Base-by-base conservation (phyloP, 192 early-diverging fungal species). In the Neocallimastix lanati region DNA sequence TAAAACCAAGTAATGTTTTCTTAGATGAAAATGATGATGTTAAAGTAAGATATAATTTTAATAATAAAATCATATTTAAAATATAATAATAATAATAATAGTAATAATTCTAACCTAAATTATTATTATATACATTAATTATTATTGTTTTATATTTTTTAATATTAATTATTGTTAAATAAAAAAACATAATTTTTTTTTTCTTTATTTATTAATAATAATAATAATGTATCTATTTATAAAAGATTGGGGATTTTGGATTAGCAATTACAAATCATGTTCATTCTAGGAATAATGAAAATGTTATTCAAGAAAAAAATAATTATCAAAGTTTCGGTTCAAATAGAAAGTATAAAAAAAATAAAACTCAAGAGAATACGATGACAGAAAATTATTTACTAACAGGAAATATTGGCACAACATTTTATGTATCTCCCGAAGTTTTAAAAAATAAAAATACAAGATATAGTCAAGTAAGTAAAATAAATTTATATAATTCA, bases 1-100 rank as follows among this genome's bases (percentile, higher is more conserved):
- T 98, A 36, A 98, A 98, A 80, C 94, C 94, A 21, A 89, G 91
- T 80, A 94, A 94, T 79, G 90, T 92, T 81, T 94, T 94, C 81
- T 82, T 94, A 80, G 92, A 93, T 78, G 28, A 15, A 3, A 67
- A 67, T 67, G 50, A 67, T 67, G 50, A 67, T 67, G 50, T 67
- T 67, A 67, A 67, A 11, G 50, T 67, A 67, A 67, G 14, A 50
- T 30, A n/a, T n/a, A n/a, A n/a, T n/a, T n/a, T n/a, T n/a, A n/a
- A n/a, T n/a, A n/a, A n/a, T n/a, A n/a, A n/a, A n/a, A n/a, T n/a
- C n/a, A n/a, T n/a, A n/a, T n/a, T n/a, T n/a, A n/a, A n/a, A n/a
- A n/a, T n/a, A n/a, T n/a, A n/a, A n/a, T n/a, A n/a, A n/a, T n/a
- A n/a, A n/a, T n/a, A n/a, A n/a, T n/a, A n/a, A n/a, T n/a, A n/a